Evolutionary conservation across 768 basidiomycete genomes (phyloP).

Genomic region (Tubosaeta sp.): DNA sequence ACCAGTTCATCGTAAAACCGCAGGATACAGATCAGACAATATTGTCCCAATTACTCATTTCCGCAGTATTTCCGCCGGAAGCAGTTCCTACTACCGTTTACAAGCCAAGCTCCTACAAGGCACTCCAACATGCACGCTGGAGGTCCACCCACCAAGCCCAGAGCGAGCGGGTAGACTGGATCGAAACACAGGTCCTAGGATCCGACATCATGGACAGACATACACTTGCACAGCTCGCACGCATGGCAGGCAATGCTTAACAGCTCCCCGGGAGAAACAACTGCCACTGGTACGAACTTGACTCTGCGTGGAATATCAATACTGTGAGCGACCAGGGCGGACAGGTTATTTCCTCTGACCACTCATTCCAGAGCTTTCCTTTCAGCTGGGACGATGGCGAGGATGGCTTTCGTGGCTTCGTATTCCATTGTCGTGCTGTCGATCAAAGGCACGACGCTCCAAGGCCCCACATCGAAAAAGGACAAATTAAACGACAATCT

Average conservation of each 20-base stretch:
- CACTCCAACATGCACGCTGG: constrained; percentile 48
- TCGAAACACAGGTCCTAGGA: constrained; percentile 55
- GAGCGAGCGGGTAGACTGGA: constrained; percentile 63
- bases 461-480: constrained; percentile 81
- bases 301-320: constrained; percentile 62
- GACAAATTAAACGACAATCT: constrained; percentile 94
- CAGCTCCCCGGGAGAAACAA: constrained; percentile 60
- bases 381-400: constrained; percentile 67
- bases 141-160: constrained; percentile 47
- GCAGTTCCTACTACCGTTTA: constrained; percentile 50
- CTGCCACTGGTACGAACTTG: constrained; percentile 88
- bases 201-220: constrained; percentile 78
- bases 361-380: constrained; percentile 58
- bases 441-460: constrained; percentile 86
- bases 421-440: constrained; percentile 82
- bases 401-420: constrained; percentile 86
- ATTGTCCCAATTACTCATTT: constrained; percentile 1
- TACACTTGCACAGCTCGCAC: constrained; percentile 76
- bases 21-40: constrained; percentile 3
- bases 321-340: constrained; percentile 29
- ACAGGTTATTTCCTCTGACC: constrained; percentile 3
- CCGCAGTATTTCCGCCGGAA: constrained; percentile 17
- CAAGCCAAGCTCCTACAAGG: constrained; percentile 50
- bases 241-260: constrained; percentile 91
- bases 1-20: constrained; percentile 6